Percentiles rank a stretch among this genome's conserved stretches.
Evolutionary conservation across 176 grass and related monocot species (phyloP).

Genomic region (Raddia guianensis): DNA sequence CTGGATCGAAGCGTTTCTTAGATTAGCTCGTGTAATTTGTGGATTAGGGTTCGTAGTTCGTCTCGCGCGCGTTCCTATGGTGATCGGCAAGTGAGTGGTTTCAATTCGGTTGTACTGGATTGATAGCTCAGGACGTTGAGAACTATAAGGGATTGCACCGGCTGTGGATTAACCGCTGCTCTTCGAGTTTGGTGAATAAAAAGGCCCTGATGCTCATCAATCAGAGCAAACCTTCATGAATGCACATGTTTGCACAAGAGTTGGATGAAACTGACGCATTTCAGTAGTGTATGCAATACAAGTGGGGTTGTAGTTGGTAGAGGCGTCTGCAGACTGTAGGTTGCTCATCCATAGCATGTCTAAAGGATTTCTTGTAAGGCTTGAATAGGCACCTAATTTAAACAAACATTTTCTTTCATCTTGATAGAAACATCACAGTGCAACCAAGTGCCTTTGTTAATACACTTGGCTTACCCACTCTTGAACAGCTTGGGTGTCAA

Average conservation of each 20-base stretch:
- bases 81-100: background rate
- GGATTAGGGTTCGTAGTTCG: background rate
- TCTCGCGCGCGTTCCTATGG: background rate
- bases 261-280: background rate
- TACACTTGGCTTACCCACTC: background rate
- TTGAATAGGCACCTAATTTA: background rate
- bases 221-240: background rate
- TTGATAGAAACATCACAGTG: background rate
- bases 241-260: background rate
- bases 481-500: background rate
- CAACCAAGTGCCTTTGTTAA: background rate
- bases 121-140: background rate
- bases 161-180: background rate
- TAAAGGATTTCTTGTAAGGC: background rate
- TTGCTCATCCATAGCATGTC: background rate
- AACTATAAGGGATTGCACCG: background rate
- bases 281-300: background rate
- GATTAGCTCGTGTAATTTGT: background rate
- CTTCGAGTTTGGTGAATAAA: background rate
- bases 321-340: background rate
- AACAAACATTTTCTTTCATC: background rate
- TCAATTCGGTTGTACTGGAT: background rate
- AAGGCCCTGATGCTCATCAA: background rate
- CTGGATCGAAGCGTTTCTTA: background rate
- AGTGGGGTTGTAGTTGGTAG: background rate